These are phyloP conservation scores for Penicillium odoratum DNA, from an alignment of 495 filamentous ascomycete genomes.

Conservation along the genomic window DNA sequence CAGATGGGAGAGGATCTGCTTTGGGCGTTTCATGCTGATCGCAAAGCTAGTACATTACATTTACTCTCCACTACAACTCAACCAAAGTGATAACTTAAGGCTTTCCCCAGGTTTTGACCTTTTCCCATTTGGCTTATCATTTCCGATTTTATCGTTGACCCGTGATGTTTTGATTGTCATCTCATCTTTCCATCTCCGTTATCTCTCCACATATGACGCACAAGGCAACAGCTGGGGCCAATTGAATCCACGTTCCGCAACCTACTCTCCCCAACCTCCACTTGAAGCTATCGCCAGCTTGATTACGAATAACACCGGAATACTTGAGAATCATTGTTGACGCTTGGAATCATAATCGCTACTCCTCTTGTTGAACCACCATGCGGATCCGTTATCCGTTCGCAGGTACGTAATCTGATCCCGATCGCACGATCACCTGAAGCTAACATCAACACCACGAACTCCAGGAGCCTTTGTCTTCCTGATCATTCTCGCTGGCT, in stretches of 20 bases:
- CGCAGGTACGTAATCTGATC: constrained; percentile 54
- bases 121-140: not conserved
- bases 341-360: not conserved
- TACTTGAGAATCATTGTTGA: not conserved
- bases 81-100: not conserved
- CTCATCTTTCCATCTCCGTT: not conserved
- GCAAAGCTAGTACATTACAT: not conserved
- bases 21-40: not conserved
- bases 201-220: constrained; percentile 34
- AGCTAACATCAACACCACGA: constrained; percentile 14
- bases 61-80: not conserved
- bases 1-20: not conserved
- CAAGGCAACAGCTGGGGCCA: constrained; percentile 23
- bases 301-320: not conserved
- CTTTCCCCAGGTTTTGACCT: not conserved
- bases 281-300: constrained; percentile 1
- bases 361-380: constrained; percentile 15
- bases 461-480: constrained; percentile 66
- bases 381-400: constrained; percentile 76
- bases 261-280: constrained; percentile 1
- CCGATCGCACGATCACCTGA: constrained; percentile 7
- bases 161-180: not conserved
- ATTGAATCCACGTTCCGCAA: constrained; percentile 20
- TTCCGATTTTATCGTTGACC: not conserved
- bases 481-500: constrained; percentile 72